Percentiles rank a stretch among this genome's conserved stretches.
phyloP scores from a whole-genome alignment of 2,329 filamentous ascomycete species.

The Zymoseptoria pseudotritici region DNA sequence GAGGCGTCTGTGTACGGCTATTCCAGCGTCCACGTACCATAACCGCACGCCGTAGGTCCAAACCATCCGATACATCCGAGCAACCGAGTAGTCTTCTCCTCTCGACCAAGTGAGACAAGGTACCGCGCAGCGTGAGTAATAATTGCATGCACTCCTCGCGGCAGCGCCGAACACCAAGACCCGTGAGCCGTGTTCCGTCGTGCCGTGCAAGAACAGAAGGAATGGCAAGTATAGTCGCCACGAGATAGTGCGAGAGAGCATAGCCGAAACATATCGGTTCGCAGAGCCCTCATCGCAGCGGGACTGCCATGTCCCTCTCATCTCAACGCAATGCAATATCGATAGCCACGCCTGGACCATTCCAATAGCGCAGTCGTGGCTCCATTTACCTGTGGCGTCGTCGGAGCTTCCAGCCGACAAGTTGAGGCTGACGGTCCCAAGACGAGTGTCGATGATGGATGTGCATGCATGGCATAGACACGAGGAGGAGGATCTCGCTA shows the following conservation, averaged over 20 bases:
- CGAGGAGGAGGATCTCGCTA: no score
- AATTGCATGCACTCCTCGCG: not conserved
- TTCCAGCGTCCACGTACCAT: no score
- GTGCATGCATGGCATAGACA: no score
- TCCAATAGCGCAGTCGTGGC: not conserved
- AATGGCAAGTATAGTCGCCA: not conserved
- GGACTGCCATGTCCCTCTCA: not conserved
- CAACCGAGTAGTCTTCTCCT: not conserved
- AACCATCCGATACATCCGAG: not conserved
- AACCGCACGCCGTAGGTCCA: no score
- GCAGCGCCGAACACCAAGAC: not conserved
- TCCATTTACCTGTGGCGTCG: not conserved
- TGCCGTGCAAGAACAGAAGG: not conserved
- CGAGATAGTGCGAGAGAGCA: not conserved
- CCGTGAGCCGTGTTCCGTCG: not conserved
- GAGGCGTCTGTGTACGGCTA: no score
- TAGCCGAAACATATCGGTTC: not conserved
- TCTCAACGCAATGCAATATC: not conserved
- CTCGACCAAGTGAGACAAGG: not conserved
- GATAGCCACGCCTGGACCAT: not conserved
- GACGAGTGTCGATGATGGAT: no score
- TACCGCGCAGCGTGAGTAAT: not conserved
- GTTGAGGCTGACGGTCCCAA: not conserved
- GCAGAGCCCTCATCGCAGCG: not conserved
- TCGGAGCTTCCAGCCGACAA: not conserved